Evolutionary conservation across 495 filamentous ascomycete genomes (phyloP).

Genomic region (Trichoderma virens): DNA sequence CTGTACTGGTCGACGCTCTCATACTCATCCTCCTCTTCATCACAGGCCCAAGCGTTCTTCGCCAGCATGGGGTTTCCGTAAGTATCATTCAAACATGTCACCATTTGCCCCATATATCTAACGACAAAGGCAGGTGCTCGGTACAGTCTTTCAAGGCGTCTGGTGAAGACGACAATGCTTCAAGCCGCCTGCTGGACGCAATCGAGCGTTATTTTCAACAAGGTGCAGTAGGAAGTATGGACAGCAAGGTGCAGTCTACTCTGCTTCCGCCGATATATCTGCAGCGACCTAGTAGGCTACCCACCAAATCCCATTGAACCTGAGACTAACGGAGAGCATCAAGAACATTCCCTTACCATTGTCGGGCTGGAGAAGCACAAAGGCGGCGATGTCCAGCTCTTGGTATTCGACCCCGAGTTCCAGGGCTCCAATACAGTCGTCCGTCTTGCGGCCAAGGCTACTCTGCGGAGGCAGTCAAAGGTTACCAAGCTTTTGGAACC

Average conservation of each 20-base stretch:
- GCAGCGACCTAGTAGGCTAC: conserved; percentile 62
- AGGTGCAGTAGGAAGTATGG: conserved; percentile 26
- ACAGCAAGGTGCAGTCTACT: conserved; percentile 56
- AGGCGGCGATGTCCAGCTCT: conserved; percentile 59
- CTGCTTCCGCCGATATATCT: conserved; percentile 79
- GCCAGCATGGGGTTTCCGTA: conserved; percentile 58
- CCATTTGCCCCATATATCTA: neutral
- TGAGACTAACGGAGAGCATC: neutral
- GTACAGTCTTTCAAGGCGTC: conserved; percentile 29
- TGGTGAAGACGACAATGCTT: neutral
- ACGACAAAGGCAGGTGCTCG: conserved; percentile 23
- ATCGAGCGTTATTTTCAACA: conserved; percentile 69
- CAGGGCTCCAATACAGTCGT: conserved; percentile 57
- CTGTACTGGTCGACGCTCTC: neutral
- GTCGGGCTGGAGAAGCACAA: conserved; percentile 68
- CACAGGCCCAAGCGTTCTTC: conserved; percentile 74
- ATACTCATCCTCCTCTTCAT: conserved; percentile 8
- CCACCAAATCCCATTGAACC: neutral
- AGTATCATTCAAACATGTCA: conserved; percentile 17
- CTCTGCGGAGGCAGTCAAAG: conserved; percentile 29
- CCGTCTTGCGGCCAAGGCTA: conserved; percentile 40
- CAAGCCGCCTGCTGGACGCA: conserved; percentile 47
- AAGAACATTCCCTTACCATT: conserved; percentile 88
- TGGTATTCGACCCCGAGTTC: conserved; percentile 89
- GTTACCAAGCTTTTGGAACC: conserved; percentile 55